These are phyloP conservation scores for Leishmania aethiopica DNA, from an alignment of 208 protist genomes.

Conservation along the genomic window DNA sequence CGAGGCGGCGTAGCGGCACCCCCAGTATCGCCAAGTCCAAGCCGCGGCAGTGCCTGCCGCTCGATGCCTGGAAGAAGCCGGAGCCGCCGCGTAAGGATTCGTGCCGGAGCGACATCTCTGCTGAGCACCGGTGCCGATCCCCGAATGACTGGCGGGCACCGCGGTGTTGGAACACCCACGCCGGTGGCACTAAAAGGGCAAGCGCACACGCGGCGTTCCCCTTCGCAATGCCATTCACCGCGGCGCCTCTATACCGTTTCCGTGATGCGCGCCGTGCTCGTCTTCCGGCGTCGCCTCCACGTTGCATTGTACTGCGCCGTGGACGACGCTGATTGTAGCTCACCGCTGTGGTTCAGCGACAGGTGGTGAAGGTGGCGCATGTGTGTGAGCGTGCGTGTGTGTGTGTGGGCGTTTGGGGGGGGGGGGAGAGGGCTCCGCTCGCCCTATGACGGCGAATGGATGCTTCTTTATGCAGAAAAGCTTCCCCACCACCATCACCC, in stretches of 20 bases:
- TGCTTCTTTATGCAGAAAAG: neutral
- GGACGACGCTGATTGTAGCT: neutral
- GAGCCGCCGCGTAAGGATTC: constrained; percentile 8
- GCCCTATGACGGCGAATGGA: neutral
- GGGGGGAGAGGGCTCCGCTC: neutral
- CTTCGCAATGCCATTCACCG: neutral
- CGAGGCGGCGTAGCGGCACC: neutral
- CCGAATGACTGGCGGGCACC: constrained; percentile 15
- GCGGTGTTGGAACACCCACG: constrained; percentile 20
- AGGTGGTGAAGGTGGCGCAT: neutral
- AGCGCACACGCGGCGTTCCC: neutral
- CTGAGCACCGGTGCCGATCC: constrained; percentile 4
- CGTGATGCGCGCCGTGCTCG: no score
- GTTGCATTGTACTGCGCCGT: neutral
- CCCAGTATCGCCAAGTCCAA: constrained; percentile 24
- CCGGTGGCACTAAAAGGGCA: constrained; percentile 19
- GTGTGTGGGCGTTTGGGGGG: neutral
- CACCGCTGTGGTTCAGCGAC: no score
- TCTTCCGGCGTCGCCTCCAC: no score
- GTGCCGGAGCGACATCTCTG: neutral
- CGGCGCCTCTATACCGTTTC: neutral
- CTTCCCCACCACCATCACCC: neutral
- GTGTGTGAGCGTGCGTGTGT: neutral
- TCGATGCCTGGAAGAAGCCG: constrained; percentile 26
- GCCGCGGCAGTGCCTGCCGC: constrained; percentile 20